A percentile compares a stretch with the other conserved stretches of the same genome.
Evolutionary conservation across 1,284 basidiomycete species (phyloP).

Genomic region (Rhodotorula sp.): DNA sequence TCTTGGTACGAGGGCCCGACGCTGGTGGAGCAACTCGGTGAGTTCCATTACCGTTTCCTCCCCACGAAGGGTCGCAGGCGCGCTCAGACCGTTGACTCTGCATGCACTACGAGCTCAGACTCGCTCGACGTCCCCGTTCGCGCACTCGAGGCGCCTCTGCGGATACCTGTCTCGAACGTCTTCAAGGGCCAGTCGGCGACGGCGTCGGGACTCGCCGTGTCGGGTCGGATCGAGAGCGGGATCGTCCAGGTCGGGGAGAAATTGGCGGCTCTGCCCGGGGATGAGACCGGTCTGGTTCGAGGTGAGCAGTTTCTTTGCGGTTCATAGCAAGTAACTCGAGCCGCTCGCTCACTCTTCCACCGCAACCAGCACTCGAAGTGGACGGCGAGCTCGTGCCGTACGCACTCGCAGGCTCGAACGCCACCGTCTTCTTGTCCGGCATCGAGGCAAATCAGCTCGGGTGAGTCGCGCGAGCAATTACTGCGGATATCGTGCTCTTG

Average conservation of each 20-base stretch:
- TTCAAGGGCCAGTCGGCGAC: constrained; percentile 80
- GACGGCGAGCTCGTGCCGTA: constrained; percentile 77
- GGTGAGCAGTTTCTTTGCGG: constrained; percentile 55
- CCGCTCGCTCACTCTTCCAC: too few relatives aligned
- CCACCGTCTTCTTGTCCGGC: constrained; percentile 75
- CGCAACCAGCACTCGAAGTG: constrained; percentile 70
- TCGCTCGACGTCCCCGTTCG: constrained; percentile 74
- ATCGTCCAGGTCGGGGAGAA: constrained; percentile 89
- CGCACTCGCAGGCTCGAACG: constrained; percentile 87
- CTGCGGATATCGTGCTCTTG: too few relatives aligned
- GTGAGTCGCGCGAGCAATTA: constrained; percentile 36
- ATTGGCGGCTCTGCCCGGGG: constrained; percentile 82
- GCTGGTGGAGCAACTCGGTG: constrained; percentile 71
- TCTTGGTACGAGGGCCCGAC: constrained; percentile 85
- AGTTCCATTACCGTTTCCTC: background rate
- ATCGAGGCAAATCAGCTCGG: constrained; percentile 81
- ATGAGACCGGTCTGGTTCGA: constrained; percentile 79
- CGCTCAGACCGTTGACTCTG: background rate
- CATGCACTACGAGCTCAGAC: constrained; percentile 56
- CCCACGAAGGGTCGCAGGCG: rapidly evolving
- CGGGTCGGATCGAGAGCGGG: constrained; percentile 83
- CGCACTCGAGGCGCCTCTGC: constrained; percentile 71
- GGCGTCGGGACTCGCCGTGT: constrained; percentile 69
- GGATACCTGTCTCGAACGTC: constrained; percentile 90
- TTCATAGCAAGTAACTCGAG: too few relatives aligned